These are phyloP conservation scores for Phalaenopsis hybrid DNA, from an alignment of 116 monocot species.

Conservation along the genomic window DNA sequence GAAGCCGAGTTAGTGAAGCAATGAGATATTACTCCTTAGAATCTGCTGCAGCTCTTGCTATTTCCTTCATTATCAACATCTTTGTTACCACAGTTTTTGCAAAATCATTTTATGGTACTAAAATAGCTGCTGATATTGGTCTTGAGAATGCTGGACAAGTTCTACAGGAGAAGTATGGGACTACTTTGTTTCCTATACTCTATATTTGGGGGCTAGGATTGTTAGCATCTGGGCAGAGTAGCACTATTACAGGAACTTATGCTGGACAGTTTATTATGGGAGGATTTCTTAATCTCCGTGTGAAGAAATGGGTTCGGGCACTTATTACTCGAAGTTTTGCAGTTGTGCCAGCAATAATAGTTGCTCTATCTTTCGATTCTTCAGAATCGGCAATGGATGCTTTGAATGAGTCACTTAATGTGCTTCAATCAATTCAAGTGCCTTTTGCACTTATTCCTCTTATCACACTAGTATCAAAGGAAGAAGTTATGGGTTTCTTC, in stretches of 20 bases:
- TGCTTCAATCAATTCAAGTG: slow-evolving; percentile 55
- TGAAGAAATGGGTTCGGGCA: slow-evolving; percentile 59
- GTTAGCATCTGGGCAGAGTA: slow-evolving; percentile 54
- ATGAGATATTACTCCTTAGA: slow-evolving; percentile 38
- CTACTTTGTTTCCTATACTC: slow-evolving; percentile 37
- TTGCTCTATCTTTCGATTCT: slow-evolving; percentile 28
- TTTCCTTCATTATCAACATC: slow-evolving; percentile 36
- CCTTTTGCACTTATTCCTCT: slow-evolving; percentile 53
- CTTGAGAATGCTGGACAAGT: slow-evolving; percentile 54
- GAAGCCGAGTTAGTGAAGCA: slow-evolving; percentile 28
- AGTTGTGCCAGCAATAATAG: slow-evolving; percentile 31
- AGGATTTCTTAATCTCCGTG: slow-evolving; percentile 52
- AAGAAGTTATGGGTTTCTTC: slow-evolving; percentile 44
- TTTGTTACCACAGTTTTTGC: slow-evolving; percentile 46
- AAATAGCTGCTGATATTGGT: slow-evolving; percentile 33
- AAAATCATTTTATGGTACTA: slow-evolving; percentile 44
- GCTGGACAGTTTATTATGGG: slow-evolving; percentile 60
- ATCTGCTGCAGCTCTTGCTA: slow-evolving; percentile 25
- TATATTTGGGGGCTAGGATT: slow-evolving; percentile 57
- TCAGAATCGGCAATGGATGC: slow-evolving; percentile 29
- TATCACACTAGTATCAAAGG: slow-evolving; percentile 46
- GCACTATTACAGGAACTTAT: slow-evolving; percentile 57
- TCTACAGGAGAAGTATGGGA: slow-evolving; percentile 45
- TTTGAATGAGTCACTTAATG: slow-evolving; percentile 49
- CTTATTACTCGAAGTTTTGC: slow-evolving; percentile 36